Conservation (phyloP, 1,284 basidiomycete genomes). For the Puccinia polysora region DNA sequence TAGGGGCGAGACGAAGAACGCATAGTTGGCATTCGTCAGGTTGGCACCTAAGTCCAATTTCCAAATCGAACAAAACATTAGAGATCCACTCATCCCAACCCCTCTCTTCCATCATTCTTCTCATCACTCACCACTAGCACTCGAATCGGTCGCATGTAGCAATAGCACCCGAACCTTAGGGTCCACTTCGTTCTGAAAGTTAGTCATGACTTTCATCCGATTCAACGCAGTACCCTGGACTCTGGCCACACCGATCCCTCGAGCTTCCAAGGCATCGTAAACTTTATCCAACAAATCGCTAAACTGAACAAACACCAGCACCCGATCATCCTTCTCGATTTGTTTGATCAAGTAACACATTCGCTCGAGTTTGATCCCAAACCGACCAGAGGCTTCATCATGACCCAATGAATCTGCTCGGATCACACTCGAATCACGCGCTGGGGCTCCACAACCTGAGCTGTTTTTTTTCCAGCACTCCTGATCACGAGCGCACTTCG, state of each 20-base stretch:
- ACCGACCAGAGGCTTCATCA: slow-evolving; percentile 75
- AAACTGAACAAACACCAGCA: slow-evolving; percentile 90
- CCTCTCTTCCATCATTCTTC: too few species aligned
- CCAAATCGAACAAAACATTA: too few species aligned
- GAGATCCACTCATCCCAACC: too few species aligned
- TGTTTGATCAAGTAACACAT: slow-evolving; percentile 76
- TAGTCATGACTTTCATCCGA: slow-evolving; percentile 56
- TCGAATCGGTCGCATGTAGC: slow-evolving; percentile 86
- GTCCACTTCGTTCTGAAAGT: slow-evolving; percentile 42
- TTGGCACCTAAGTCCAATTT: slow-evolving; percentile 61
- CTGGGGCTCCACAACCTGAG: slow-evolving; percentile 66
- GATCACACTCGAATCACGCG: slow-evolving; percentile 71
- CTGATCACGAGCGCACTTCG: slow-evolving; percentile 66
- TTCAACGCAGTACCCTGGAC: slow-evolving; percentile 71
- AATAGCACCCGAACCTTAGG: slow-evolving; percentile 65
- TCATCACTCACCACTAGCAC: slow-evolving; percentile 70
- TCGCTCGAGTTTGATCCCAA: slow-evolving; percentile 79
- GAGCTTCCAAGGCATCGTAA: slow-evolving; percentile 68
- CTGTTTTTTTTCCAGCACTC: slow-evolving; percentile 66
- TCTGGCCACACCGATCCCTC: slow-evolving; percentile 71
- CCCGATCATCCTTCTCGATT: slow-evolving; percentile 69
- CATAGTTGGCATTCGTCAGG: slow-evolving; percentile 86
- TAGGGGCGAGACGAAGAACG: slow-evolving; percentile 86
- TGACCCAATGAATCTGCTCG: slow-evolving; percentile 74
- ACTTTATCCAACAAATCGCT: slow-evolving; percentile 86